Evolutionary conservation across 2,329 filamentous ascomycete species (phyloP), one percentile per base, ranked within the genome.

Genomic region (Rhynchosporium graminicola): DNA sequence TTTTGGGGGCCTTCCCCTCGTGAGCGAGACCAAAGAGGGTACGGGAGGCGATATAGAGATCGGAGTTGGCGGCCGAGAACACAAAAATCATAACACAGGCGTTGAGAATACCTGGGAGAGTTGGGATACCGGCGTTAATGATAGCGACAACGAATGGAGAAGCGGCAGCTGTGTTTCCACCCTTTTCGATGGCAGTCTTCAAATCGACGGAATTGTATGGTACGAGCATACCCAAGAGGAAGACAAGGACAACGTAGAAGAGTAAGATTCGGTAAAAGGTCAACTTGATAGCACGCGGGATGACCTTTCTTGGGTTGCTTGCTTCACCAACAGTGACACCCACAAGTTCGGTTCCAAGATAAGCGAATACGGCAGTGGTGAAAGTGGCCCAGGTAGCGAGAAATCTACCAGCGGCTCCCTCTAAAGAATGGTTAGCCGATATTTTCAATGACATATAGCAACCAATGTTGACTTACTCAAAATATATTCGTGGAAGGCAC

Each of bases 11-110:
- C 59, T 90, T 87, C 10, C 84, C 83, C 60, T 83, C 86, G 8
- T 87, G 79, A 0, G 88, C 82, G 72, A 92, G 83, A 62, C 86
- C 87, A 71, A 89, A 87, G 8, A 92, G 78, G 26, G 91, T 85
- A 71, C 89, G 85, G 47, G 85, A 87, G 57, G 87, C 86, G 0
- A 85, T 87, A 75, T 89, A 89, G 59, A 85, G 78, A 77, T 84
- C 67, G 0, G 83, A 82, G 70, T 85, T 86, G 31, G 81, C 83
- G 6, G 83, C 83, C 1, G 83, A 85, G 80, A 83, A 85, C 1
- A 87, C 87, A 5, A 85, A 88, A 15, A 87, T 86, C 57, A 90
- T 77, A 68, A 90, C 83, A 26, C 83, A 85, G 40, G 81, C 87
- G 71, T 91, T 90, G 77, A 90, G 87, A 68, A 89, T 80, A 64